Percentiles rank a stretch among this genome's conserved stretches.
These are phyloP conservation scores for Debaryomyces fabryi DNA, from an alignment of 1,139 yeast genomes.

Conservation along the genomic window DNA sequence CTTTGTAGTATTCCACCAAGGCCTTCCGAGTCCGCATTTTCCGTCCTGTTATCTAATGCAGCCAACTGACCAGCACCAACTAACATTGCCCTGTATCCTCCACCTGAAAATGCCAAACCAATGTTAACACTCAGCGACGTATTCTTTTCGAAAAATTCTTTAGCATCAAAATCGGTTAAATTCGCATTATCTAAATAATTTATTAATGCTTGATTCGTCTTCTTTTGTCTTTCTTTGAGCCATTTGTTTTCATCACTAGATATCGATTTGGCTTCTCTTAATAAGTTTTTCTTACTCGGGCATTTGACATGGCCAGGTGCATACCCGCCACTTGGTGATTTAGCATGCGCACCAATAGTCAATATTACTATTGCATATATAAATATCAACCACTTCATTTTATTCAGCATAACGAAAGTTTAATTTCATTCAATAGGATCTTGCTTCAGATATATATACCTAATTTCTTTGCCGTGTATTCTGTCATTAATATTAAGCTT, in stretches of 20 bases:
- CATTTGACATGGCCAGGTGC: conserved; percentile 67
- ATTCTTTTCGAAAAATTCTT: conserved; percentile 39
- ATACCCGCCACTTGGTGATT: conserved; percentile 63
- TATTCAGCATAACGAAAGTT: neutral
- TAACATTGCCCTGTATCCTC: conserved; percentile 91
- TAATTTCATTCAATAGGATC: too few relatives aligned
- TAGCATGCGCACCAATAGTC: conserved; percentile 27
- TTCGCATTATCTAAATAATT: conserved; percentile 61
- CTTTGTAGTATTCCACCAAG: conserved; percentile 45
- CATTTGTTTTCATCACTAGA: conserved; percentile 42
- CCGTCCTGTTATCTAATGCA: conserved; percentile 78
- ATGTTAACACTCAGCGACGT: conserved; percentile 47
- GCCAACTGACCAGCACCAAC: conserved; percentile 86
- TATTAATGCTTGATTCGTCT: conserved; percentile 55
- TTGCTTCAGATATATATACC: neutral
- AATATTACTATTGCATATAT: neutral
- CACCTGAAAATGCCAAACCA: conserved; percentile 85
- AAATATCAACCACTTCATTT: conserved; percentile 1
- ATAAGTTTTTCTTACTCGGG: conserved; percentile 39
- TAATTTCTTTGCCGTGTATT: neutral
- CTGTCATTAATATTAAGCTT: neutral
- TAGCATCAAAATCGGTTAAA: conserved; percentile 59
- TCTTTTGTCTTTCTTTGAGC: conserved; percentile 51
- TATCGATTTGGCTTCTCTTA: conserved; percentile 40
- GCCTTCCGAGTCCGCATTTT: conserved; percentile 42